A percentile compares a stretch with the other conserved stretches of the same genome.
Conservation (phyloP, 768 basidiomycete genomes). For the Mrakia frigida region DNA sequence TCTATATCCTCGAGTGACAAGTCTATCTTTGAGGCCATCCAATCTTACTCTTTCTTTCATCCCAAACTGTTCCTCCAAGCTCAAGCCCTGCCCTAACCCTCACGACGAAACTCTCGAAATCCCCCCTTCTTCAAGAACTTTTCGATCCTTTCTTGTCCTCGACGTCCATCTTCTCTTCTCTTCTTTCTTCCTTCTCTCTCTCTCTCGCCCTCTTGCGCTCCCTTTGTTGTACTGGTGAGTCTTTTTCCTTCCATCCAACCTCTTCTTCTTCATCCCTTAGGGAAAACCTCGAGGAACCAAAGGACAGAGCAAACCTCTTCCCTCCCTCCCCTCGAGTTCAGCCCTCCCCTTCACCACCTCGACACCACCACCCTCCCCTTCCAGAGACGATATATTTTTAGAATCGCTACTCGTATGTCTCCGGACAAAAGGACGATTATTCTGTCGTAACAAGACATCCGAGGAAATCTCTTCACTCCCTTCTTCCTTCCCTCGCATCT, state of each 20-base stretch:
- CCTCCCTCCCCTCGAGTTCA: neutral
- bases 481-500: neutral
- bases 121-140: neutral
- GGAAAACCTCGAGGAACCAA: neutral
- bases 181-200: neutral
- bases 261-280: neutral
- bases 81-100: too few species aligned
- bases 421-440: slow-evolving; percentile 16
- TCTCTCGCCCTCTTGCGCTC: neutral
- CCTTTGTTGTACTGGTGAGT: slow-evolving; percentile 1
- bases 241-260: neutral
- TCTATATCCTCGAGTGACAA: too few species aligned
- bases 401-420: slow-evolving; percentile 27
- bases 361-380: neutral
- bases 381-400: slow-evolving; percentile 19
- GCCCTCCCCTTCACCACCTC: neutral
- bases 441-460: slow-evolving; percentile 16
- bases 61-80: too few species aligned
- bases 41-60: too few species aligned
- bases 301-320: neutral
- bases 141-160: neutral
- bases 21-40: too few species aligned
- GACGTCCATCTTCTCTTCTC: neutral
- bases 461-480: neutral
- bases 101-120: too few species aligned